Evolutionary conservation across 352 stramenopile genomes (phyloP), one percentile per base, ranked within the genome.

Genomic region (Globisporangium irregulare): DNA sequence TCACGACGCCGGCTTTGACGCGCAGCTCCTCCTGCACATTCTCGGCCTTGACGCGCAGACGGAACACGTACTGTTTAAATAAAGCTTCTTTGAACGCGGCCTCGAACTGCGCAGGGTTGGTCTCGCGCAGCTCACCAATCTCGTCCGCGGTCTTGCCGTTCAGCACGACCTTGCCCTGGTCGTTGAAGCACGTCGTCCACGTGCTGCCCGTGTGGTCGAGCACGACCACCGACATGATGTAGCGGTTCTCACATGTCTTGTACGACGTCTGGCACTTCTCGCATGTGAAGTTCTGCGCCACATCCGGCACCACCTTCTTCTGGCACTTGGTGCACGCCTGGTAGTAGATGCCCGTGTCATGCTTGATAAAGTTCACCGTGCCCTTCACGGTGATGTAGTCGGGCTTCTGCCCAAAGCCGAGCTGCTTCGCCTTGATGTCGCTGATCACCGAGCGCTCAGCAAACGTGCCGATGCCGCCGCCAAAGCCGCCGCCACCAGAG

Each of bases 181-280:
- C 97, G 73, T 99, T 98, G 75, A 99, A 99, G 62, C 96, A 90
- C 27, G 92, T 98, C 58, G 98, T 97, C 95, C 96, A 99, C 32
- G 90, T 93, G 59, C 84, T 97, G 43, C 86, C 91, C 43, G 95
- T 98, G 75, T 97, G 86, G 78, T 99, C 97, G 56, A 94, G 82
- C 57, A 99, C 83, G 24, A 93, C 89, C 22, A 97, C 84, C 59
- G 90, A 98, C 72, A 99, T 88, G 67, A 99, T 98, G 87, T 97
- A 99, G 60, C 97, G 90, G 64, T 98, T 96, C 70, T 96, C 89
- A 71, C 96, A 99, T 24, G 87, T 93, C 51, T 82, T 84, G 80
- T 97, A 97, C n/a, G 91, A 96, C 50, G 91, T 94, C 73, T 98
- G 86, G 80, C 97, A 99, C 75, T 98, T 98, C 71, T 99, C 97